Evolutionary conservation across 1,139 yeast species (phyloP).

Genomic region (Wickerhamiella pararugosa): DNA sequence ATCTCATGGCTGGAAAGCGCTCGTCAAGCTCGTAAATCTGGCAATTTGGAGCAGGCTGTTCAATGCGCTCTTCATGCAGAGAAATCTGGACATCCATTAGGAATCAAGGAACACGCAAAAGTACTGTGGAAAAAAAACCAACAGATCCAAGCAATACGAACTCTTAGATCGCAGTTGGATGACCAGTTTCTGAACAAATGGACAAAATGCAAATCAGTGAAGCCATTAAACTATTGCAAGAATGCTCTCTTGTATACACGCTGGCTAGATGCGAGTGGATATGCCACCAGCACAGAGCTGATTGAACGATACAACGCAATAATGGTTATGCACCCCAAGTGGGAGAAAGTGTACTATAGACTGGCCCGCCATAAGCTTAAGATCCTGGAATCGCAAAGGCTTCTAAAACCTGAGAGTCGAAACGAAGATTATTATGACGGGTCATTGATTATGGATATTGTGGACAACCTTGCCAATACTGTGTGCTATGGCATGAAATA

Average conservation of each 20-base stretch:
- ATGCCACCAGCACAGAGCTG: slow-evolving; percentile 62
- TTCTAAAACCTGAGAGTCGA: slow-evolving; percentile 26
- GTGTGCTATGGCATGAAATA: slow-evolving; percentile 54
- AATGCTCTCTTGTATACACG: slow-evolving; percentile 65
- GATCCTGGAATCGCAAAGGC: slow-evolving; percentile 46
- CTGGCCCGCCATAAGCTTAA: slow-evolving; percentile 71
- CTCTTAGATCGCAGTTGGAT: slow-evolving; percentile 35
- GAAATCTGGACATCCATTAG: slow-evolving; percentile 32
- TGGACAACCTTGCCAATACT: slow-evolving; percentile 50
- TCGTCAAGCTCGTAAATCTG: slow-evolving; percentile 49
- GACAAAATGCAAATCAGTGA: slow-evolving; percentile 2
- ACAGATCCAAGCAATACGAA: slow-evolving; percentile 68
- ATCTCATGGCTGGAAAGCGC: slow-evolving; percentile 48
- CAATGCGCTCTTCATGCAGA: slow-evolving; percentile 57
- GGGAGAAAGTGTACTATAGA: slow-evolving; percentile 74
- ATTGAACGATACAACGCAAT: slow-evolving; percentile 54
- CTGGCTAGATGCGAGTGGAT: slow-evolving; percentile 83
- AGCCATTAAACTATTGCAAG: slow-evolving; percentile 27
- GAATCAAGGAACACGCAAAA: slow-evolving; percentile 70
- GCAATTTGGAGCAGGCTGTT: slow-evolving; percentile 60
- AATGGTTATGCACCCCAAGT: slow-evolving; percentile 37
- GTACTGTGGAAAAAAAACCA: slow-evolving; percentile 86
- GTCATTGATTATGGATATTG: slow-evolving; percentile 48
- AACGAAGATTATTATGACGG: slow-evolving; percentile 33
- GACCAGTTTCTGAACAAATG: slow-evolving; percentile 14